A percentile compares a stretch with the other conserved stretches of the same genome.
These are phyloP conservation scores for Fusarium sp. DNA, from an alignment of 2,329 filamentous ascomycete species.

Conservation along the genomic window DNA sequence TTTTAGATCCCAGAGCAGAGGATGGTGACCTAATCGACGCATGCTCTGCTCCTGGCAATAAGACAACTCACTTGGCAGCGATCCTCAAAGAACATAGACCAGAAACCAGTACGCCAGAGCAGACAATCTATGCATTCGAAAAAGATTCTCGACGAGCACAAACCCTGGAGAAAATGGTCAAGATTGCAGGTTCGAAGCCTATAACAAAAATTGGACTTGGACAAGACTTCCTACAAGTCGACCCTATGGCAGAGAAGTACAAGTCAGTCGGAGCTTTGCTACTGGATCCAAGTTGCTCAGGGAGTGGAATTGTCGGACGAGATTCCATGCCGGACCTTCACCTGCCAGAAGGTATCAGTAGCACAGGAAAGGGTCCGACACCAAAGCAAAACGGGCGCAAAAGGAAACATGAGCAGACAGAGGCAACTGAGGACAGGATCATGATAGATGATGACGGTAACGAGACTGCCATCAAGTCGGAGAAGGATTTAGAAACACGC, in stretches of 20 bases:
- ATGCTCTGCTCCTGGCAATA: constrained; percentile 95
- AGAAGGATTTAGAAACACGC: constrained; percentile 69
- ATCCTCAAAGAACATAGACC: constrained; percentile 65
- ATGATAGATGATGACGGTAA: constrained; percentile 69
- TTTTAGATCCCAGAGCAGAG: constrained; percentile 74
- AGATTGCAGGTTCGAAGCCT: constrained; percentile 74
- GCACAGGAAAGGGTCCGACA: constrained; percentile 24
- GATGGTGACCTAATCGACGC: constrained; percentile 88
- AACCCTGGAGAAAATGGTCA: constrained; percentile 87
- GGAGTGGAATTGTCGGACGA: constrained; percentile 91
- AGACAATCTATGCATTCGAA: constrained; percentile 79
- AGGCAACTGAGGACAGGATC: constrained; percentile 47
- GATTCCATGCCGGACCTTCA: constrained; percentile 79
- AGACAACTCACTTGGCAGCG: constrained; percentile 92
- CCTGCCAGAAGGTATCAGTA: constrained; percentile 57
- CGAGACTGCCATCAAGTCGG: constrained; percentile 61
- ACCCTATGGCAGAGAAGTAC: constrained; percentile 72
- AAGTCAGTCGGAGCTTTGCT: constrained; percentile 81
- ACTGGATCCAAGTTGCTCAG: constrained; percentile 94
- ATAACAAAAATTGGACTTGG: constrained; percentile 76
- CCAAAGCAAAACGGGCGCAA: constrained; percentile 52
- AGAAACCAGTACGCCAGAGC: constrained; percentile 48
- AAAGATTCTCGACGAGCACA: constrained; percentile 76
- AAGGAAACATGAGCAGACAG: constrained; percentile 56
- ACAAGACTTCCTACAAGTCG: constrained; percentile 83